Evolutionary conservation across 805 yeast species (phyloP).

Genomic region (Metschnikowia orientalis): DNA sequence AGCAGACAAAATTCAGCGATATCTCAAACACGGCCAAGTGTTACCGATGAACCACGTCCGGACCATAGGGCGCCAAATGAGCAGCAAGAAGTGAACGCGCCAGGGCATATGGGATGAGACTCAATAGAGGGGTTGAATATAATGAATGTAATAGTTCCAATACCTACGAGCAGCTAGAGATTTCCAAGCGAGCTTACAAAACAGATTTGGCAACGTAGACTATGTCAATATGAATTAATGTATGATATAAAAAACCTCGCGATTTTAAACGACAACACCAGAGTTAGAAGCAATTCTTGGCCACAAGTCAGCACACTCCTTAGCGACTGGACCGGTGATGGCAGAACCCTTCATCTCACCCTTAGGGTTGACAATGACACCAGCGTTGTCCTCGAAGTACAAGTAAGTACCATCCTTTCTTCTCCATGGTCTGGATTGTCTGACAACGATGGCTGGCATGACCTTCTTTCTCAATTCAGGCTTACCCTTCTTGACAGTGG

Average conservation of each 20-base stretch:
- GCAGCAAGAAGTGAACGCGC: slow-evolving; percentile 8
- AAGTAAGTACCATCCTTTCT: slow-evolving; percentile 99
- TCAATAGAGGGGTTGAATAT: no score
- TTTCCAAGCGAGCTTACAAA: no score
- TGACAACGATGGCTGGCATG: slow-evolving; percentile 99
- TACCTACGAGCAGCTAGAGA: no score
- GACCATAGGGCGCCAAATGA: slow-evolving; percentile 5
- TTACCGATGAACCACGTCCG: no score
- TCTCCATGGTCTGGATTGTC: slow-evolving; percentile 99
- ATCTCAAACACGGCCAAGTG: no score
- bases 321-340: slow-evolving; percentile 99
- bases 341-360: slow-evolving; percentile 99
- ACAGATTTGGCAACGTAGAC: slow-evolving; percentile 7
- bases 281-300: slow-evolving; percentile 99
- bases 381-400: slow-evolving; percentile 99
- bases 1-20: slow-evolving; percentile 2
- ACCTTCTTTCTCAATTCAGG: slow-evolving; percentile 99
- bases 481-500: slow-evolving; percentile 99
- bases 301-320: slow-evolving; percentile 99
- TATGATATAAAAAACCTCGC: slow-evolving; percentile 16
- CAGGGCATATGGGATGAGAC: no score
- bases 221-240: slow-evolving; percentile 18
- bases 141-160: no score
- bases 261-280: slow-evolving; percentile 95
- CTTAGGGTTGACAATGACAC: slow-evolving; percentile 99